Conservation (phyloP, 2,329 filamentous ascomycete species). For the Stenocarpella maydis region DNA sequence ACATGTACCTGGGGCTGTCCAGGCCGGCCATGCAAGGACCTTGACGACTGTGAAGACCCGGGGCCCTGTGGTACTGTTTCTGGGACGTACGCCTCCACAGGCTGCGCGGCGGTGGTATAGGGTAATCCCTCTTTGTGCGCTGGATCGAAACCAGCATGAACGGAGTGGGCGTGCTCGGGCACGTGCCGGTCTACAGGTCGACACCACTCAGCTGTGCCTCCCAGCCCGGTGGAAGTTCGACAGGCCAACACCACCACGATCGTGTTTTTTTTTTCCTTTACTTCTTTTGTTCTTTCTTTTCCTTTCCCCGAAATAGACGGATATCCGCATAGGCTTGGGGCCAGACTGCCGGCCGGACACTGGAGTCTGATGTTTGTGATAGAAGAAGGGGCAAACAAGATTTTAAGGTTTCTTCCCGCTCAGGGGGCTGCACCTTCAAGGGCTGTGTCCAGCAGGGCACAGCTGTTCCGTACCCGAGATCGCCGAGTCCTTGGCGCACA, state of each 20-base stretch:
- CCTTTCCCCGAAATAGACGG: too few species aligned
- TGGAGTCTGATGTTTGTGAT: background rate
- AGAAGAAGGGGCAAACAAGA: background rate
- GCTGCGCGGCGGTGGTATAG: background rate
- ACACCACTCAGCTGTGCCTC: constrained; percentile 34
- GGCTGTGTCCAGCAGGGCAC: background rate
- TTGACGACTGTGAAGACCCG: background rate
- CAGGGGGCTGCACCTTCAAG: background rate
- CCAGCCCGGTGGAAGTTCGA: background rate
- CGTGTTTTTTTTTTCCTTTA: background rate
- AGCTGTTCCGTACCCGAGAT: background rate
- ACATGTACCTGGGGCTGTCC: background rate
- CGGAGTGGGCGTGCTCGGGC: background rate
- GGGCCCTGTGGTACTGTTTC: background rate
- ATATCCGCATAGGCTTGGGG: background rate
- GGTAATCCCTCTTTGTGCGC: too few species aligned
- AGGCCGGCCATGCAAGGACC: background rate
- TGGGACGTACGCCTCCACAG: background rate
- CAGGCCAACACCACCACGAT: background rate
- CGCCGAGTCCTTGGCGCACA: background rate
- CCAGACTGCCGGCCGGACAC: too few species aligned
- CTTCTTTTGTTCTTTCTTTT: too few species aligned
- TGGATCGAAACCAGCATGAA: too few species aligned
- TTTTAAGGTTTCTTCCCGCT: background rate
- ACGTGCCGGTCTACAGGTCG: background rate